Base-by-base conservation (phyloP, 257 asterid species). In the Mitragyna speciosa region DNA sequence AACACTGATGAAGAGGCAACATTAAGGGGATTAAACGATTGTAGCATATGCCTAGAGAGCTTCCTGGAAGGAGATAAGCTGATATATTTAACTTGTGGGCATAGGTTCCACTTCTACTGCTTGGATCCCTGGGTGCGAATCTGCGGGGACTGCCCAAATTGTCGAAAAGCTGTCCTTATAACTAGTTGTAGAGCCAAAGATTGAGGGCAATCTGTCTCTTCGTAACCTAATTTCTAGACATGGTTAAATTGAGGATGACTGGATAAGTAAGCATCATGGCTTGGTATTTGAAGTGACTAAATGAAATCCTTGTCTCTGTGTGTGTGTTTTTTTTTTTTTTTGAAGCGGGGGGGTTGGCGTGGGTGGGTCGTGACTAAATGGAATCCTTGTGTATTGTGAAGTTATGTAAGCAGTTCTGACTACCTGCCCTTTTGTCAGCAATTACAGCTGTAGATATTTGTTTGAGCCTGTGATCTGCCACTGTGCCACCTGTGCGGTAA, bases 61-160 rank as follows among this genome's bases (percentile, higher is more conserved):
- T 95, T 90, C 84, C 54, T 33, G 48, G 88, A 84, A 45, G 97
- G 97, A 75, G 98, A 95, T 31, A 84, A 87, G 82, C 88, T 95
- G 81, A 78, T 79, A n/a, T 72, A 84, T 59, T 86, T 92, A 47
- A 90, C 92, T 17, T 95, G 99, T 71, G 89, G 85, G 58, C 98
- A 93, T 80, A 87, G 92, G 88, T 92, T 92, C 78, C 99, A 93
- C 81, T 74, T 83, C 81, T 73, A 80, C 78, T 93, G 97, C 91
- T 84, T 95, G 85, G 88, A 85, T 69, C 98, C 95, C 24, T 95
- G 97, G 99, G 79, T 91, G 43, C 84, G 88, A 59, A 84, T 87
- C 68, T 89, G 97, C 75, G 98, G 97, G 5, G 97, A 94, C 78
- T 93, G 99, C 90, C 99, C 99, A 7, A 87, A 93, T 82, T 95